Conservation (phyloP, 2,329 filamentous ascomycete genomes). For the Orbilia ellipsospora region DNA sequence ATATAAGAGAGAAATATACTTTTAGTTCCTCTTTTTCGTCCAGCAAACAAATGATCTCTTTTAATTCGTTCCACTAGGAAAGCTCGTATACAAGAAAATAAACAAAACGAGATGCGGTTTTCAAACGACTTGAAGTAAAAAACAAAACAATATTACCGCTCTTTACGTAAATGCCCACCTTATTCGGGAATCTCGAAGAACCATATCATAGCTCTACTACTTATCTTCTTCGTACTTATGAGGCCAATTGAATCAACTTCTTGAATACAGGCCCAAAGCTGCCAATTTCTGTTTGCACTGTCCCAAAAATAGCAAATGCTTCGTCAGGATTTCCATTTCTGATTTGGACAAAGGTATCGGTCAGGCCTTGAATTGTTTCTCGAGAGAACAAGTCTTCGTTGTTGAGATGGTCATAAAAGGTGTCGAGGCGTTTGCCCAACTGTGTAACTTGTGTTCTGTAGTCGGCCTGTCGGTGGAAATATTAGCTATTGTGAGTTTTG, state of each 20-base stretch:
- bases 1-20: background rate
- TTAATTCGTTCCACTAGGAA: slow-evolving; percentile 21
- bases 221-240: background rate
- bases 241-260: slow-evolving; percentile 49
- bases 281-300: slow-evolving; percentile 12
- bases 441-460: slow-evolving; percentile 92
- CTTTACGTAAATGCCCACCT: background rate
- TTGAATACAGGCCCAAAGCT: slow-evolving; percentile 32
- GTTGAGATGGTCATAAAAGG: slow-evolving; percentile 97
- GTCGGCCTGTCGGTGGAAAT: slow-evolving; percentile 64
- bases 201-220: too few species aligned
- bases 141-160: slow-evolving; percentile 25
- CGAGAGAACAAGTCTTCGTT: slow-evolving; percentile 74
- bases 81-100: slow-evolving; percentile 31
- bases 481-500: background rate
- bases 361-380: slow-evolving; percentile 17
- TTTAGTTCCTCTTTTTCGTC: background rate
- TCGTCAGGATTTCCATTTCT: slow-evolving; percentile 80
- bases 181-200: background rate
- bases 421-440: slow-evolving; percentile 88
- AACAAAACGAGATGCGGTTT: background rate
- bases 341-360: slow-evolving; percentile 67
- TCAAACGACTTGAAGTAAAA: slow-evolving; percentile 25
- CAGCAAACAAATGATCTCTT: slow-evolving; percentile 10
- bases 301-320: slow-evolving; percentile 63